Conservation (phyloP, 495 filamentous ascomycete species). For the Tuber indicum region DNA sequence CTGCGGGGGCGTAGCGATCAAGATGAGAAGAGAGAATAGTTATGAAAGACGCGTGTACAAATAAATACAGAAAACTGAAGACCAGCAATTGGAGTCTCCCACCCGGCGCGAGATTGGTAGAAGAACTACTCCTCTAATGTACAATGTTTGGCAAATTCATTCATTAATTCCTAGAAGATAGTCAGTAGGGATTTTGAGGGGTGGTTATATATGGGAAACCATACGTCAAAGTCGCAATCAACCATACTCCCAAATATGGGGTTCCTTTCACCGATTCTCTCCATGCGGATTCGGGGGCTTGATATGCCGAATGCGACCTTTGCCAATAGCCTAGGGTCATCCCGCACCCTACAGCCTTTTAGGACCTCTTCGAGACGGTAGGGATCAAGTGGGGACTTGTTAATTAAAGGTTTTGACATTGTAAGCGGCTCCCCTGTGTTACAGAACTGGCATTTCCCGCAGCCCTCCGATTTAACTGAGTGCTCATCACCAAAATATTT, state of each 20-base stretch:
- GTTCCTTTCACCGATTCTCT: slow-evolving; percentile 45
- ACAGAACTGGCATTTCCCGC: slow-evolving; percentile 53
- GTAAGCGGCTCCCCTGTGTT: slow-evolving; percentile 40
- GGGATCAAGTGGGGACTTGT: slow-evolving; percentile 40
- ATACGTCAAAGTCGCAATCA: slow-evolving; percentile 50
- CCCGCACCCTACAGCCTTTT: slow-evolving; percentile 43
- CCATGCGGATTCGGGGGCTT: slow-evolving; percentile 48
- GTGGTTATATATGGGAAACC: slow-evolving; percentile 10
- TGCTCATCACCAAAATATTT: slow-evolving; percentile 53
- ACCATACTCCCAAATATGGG: slow-evolving; percentile 49
- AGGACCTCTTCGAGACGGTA: slow-evolving; percentile 45
- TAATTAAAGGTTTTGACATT: not conserved
- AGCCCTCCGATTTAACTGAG: slow-evolving; percentile 43
- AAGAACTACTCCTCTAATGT: not conserved
- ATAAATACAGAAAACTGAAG: not conserved
- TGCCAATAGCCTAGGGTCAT: slow-evolving; percentile 54
- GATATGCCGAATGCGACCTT: slow-evolving; percentile 54
- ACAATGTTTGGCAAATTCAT: not conserved
- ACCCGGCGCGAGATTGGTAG: not conserved
- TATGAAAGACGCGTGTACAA: not conserved
- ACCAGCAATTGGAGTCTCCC: not conserved
- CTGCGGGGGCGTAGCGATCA: not conserved
- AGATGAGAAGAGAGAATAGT: not conserved
- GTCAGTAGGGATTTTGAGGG: not conserved
- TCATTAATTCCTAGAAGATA: not conserved